Evolutionary conservation across 2,329 filamentous ascomycete genomes (phyloP).

Genomic region (Thermomyces lanuginosus): DNA sequence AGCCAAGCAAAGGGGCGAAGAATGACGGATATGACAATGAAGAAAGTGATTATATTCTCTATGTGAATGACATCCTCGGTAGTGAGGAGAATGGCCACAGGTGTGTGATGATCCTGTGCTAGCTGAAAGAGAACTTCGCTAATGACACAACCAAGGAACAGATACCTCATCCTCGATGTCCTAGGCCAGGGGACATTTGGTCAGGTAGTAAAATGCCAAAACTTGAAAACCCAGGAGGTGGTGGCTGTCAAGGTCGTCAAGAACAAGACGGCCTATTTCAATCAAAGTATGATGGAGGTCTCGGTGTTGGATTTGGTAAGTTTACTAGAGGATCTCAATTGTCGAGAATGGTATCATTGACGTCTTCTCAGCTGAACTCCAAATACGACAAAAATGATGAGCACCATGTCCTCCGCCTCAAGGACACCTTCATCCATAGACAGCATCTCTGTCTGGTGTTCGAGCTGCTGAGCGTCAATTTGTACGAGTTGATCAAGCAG

Average conservation of each 20-base stretch:
- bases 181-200: slow-evolving; percentile 95
- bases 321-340: too few species aligned
- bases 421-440: slow-evolving; percentile 94
- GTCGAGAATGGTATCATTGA: too few species aligned
- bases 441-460: slow-evolving; percentile 96
- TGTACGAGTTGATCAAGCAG: slow-evolving; percentile 98
- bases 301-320: slow-evolving; percentile 85
- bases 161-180: slow-evolving; percentile 92
- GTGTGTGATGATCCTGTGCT: slow-evolving; percentile 28
- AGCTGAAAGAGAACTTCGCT: slow-evolving; percentile 1
- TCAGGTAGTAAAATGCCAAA: slow-evolving; percentile 97
- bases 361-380: slow-evolving; percentile 90
- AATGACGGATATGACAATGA: slow-evolving; percentile 99
- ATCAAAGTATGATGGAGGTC: slow-evolving; percentile 99
- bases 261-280: slow-evolving; percentile 97
- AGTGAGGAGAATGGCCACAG: slow-evolving; percentile 98
- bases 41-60: slow-evolving; percentile 97
- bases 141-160: slow-evolving; percentile 44
- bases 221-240: slow-evolving; percentile 93
- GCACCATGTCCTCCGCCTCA: slow-evolving; percentile 82
- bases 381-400: slow-evolving; percentile 99
- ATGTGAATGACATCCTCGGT: slow-evolving; percentile 95
- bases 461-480: slow-evolving; percentile 86
- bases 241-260: slow-evolving; percentile 99
- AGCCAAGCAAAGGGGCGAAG: slow-evolving; percentile 95